phyloP scores from a whole-genome alignment of 2,329 filamentous ascomycete species.

The Scedosporium aurantiacum region DNA sequence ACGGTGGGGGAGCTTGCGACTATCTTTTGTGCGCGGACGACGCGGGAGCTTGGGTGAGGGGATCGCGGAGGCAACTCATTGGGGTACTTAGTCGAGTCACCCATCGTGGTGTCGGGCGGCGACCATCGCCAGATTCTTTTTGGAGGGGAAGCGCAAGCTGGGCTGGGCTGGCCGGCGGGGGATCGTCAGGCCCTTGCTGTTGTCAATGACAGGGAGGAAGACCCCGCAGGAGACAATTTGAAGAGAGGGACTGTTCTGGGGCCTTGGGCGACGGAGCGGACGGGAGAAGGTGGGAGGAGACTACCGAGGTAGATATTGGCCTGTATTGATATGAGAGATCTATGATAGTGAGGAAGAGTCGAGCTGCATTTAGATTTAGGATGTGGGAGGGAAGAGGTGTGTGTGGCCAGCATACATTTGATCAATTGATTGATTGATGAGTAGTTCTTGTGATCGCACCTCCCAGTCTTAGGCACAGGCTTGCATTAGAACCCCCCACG shows the following conservation, averaged over 20 bases:
- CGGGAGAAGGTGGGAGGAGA: neutral
- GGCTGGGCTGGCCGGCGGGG: no score
- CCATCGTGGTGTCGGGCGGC: constrained; percentile 2
- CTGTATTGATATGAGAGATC: neutral
- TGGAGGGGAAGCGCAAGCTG: neutral
- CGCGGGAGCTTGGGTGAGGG: constrained; percentile 10
- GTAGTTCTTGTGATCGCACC: no score
- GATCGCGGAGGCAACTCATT: constrained; percentile 10
- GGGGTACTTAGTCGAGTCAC: constrained; percentile 1
- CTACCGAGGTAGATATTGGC: neutral
- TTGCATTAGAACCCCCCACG: no score
- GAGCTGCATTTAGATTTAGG: neutral
- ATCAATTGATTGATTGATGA: no score
- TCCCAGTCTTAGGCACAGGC: no score
- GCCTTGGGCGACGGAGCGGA: neutral
- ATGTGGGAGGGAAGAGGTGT: neutral
- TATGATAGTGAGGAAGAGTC: neutral
- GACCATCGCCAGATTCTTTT: constrained; percentile 3
- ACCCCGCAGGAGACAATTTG: no score
- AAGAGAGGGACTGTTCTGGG: no score
- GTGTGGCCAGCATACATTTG: neutral
- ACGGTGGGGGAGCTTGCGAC: constrained; percentile 24
- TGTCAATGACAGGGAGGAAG: neutral
- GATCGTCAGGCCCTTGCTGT: no score
- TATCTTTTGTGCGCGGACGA: constrained; percentile 44